These are phyloP conservation scores for Neonectria faginata DNA, from an alignment of 2,329 filamentous ascomycete genomes.

Conservation along the genomic window DNA sequence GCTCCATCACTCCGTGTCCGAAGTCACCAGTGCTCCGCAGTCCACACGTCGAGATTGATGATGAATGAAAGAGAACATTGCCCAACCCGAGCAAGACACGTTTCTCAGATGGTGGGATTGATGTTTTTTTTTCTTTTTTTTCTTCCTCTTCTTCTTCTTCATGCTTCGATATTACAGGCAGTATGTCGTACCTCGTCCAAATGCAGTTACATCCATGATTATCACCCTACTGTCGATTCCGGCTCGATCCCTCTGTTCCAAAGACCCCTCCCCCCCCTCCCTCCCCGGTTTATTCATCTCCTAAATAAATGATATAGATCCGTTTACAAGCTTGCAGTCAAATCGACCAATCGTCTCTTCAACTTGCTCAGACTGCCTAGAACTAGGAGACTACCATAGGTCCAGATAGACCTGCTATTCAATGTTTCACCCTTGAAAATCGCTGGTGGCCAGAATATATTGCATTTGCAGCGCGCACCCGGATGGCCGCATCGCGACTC, in stretches of 20 bases:
- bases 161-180: not conserved
- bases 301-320: not conserved
- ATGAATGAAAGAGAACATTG: slow-evolving; percentile 6
- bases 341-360: not conserved
- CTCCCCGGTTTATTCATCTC: not conserved
- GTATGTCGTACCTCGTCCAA: not conserved
- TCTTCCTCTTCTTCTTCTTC: not conserved
- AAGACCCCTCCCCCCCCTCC: not conserved
- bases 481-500: slow-evolving; percentile 30
- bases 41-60: slow-evolving; percentile 4
- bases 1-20: not conserved
- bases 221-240: not conserved
- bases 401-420: not conserved
- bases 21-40: slow-evolving; percentile 1
- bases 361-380: too few species aligned
- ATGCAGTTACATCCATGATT: not conserved
- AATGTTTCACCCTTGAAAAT: not conserved
- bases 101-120: slow-evolving; percentile 11
- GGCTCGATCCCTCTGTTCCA: not conserved
- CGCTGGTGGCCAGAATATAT: not conserved
- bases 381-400: not conserved
- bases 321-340: not conserved
- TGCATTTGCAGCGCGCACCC: slow-evolving; percentile 22
- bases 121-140: not conserved
- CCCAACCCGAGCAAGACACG: slow-evolving; percentile 26